Percentiles rank a stretch among this genome's conserved stretches.
Evolutionary conservation across 2,329 filamentous ascomycete genomes (phyloP).

Genomic region (Phoma sp.): DNA sequence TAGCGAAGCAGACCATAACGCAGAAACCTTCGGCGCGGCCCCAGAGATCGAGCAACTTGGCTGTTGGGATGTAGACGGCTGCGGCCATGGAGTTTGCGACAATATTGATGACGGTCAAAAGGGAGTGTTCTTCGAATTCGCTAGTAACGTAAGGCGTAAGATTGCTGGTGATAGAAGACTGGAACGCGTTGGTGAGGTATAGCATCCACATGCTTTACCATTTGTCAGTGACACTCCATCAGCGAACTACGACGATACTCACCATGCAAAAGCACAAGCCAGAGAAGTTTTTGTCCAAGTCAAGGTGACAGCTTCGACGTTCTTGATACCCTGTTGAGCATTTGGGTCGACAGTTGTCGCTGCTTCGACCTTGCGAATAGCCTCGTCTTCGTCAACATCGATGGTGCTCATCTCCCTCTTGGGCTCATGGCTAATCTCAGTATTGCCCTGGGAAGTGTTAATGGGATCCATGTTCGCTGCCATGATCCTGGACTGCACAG

Average conservation of each 20-base stretch:
- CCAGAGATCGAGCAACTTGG: conserved; percentile 51
- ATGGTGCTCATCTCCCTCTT: conserved; percentile 21
- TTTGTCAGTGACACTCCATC: background rate
- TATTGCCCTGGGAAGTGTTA: background rate
- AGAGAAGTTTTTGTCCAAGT: conserved; percentile 48
- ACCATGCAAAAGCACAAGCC: conserved; percentile 44
- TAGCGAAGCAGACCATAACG: conserved; percentile 40
- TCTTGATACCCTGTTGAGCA: conserved; percentile 45
- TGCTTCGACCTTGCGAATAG: conserved; percentile 27
- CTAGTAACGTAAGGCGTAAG: conserved; percentile 43
- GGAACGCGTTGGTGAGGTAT: conserved; percentile 54
- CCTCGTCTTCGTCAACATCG: conserved; percentile 24
- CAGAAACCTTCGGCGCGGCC: conserved; percentile 49
- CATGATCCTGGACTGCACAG: background rate
- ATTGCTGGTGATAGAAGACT: conserved; percentile 48
- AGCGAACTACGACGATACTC: conserved; percentile 8
- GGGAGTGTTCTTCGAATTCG: conserved; percentile 35
- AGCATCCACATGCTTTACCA: conserved; percentile 37
- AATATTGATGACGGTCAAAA: conserved; percentile 36
- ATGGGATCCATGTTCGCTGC: conserved; percentile 13
- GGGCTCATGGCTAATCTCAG: conserved; percentile 16
- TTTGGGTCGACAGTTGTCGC: conserved; percentile 19
- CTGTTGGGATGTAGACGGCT: conserved; percentile 46
- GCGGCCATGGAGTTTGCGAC: conserved; percentile 40
- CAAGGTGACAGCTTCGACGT: conserved; percentile 48